Conservation (phyloP, 495 filamentous ascomycete species). For the Xylaria telfairii region DNA sequence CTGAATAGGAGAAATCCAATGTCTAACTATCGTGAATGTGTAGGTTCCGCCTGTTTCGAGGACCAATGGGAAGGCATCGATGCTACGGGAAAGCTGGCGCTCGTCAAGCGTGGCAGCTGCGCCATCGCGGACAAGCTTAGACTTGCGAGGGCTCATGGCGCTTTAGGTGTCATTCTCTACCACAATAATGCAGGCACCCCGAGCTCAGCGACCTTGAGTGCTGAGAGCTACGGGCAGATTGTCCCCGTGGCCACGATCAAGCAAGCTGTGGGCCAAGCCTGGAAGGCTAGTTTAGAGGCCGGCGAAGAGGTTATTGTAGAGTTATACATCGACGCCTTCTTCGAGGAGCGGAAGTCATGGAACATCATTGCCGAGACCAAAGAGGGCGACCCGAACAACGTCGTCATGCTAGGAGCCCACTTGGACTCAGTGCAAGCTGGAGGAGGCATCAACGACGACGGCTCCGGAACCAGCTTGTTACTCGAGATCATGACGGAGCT, state of each 20-base stretch:
- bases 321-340: constrained; percentile 29
- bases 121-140: constrained; percentile 40
- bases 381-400: constrained; percentile 42
- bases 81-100: constrained; percentile 48
- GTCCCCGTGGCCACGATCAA: constrained; percentile 42
- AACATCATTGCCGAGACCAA: constrained; percentile 51
- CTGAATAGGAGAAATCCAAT: neutral
- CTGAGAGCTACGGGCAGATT: constrained; percentile 36
- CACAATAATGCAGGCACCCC: constrained; percentile 23
- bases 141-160: constrained; percentile 32
- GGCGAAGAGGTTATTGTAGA: constrained; percentile 26
- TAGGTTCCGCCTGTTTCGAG: constrained; percentile 36
- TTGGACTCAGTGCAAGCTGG: constrained; percentile 46
- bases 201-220: constrained; percentile 32
- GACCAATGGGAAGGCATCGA: constrained; percentile 45
- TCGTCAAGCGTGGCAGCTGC: constrained; percentile 46
- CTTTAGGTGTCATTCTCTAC: constrained; percentile 41
- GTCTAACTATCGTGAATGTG: neutral
- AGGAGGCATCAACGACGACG: constrained; percentile 47
- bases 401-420: constrained; percentile 46
- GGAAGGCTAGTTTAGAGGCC: constrained; percentile 28
- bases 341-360: constrained; percentile 30
- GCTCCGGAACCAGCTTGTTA: constrained; percentile 43
- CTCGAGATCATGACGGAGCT: constrained; percentile 41
- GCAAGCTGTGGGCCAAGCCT: constrained; percentile 27